phyloP scores from a whole-genome alignment of 1,139 yeast species.

The Geotrichum aggregatum region DNA sequence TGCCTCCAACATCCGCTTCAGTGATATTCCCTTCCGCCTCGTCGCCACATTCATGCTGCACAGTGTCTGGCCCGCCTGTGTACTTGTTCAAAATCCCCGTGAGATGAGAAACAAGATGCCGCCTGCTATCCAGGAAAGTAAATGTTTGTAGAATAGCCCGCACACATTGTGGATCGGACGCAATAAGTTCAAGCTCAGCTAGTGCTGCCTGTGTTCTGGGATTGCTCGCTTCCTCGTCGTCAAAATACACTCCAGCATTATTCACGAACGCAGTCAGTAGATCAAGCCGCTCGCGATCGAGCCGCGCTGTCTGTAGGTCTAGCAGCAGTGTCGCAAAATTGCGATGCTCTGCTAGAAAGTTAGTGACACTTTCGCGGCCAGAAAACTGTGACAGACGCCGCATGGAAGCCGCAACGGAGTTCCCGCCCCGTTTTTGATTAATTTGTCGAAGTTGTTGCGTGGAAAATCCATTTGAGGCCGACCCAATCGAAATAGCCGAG shows the following conservation, averaged over 20 bases:
- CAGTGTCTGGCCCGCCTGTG: background rate
- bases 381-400: constrained; percentile 8
- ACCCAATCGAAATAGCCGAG: background rate
- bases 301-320: constrained; percentile 7
- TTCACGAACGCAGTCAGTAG: constrained; percentile 7
- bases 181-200: background rate
- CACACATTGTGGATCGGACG: constrained; percentile 3
- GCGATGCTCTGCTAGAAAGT: constrained; percentile 3
- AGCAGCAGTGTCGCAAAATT: background rate
- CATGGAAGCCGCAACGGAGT: constrained; percentile 1
- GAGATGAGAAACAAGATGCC: constrained; percentile 11
- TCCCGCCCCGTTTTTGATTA: background rate
- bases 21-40: background rate
- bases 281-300: constrained; percentile 17
- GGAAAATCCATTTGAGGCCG: background rate
- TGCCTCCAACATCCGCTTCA: background rate
- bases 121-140: constrained; percentile 14
- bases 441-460: background rate
- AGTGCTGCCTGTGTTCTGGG: background rate
- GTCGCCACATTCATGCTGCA: background rate
- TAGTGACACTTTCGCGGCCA: background rate
- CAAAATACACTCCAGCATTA: background rate
- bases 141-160: constrained; percentile 11
- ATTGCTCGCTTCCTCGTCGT: background rate
- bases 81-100: constrained; percentile 1